Evolutionary conservation across 1,284 basidiomycete genomes (phyloP).

Genomic region (Boletus calvinii): DNA sequence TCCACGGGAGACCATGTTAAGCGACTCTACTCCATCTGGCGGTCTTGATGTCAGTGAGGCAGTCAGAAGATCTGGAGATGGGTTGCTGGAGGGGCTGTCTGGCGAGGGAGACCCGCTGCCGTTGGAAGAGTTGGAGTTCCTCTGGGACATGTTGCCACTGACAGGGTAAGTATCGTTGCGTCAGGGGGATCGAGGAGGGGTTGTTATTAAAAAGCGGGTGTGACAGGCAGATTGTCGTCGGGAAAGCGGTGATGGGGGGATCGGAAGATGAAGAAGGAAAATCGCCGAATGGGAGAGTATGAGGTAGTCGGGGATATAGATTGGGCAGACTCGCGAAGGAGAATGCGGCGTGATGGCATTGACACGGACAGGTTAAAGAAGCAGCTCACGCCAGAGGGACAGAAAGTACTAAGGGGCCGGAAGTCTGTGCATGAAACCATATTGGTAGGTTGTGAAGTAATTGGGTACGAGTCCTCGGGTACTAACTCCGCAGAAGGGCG

Average conservation of each 20-base stretch:
- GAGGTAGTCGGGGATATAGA: slow-evolving; percentile 33
- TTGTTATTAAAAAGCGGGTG: slow-evolving; percentile 26
- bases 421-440: slow-evolving; percentile 36
- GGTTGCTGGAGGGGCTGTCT: slow-evolving; percentile 39
- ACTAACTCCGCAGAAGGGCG: slow-evolving; percentile 34
- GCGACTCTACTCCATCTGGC: slow-evolving; percentile 41
- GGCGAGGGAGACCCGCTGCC: slow-evolving; percentile 47
- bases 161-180: slow-evolving; percentile 11
- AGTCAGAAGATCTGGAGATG: slow-evolving; percentile 42
- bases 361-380: slow-evolving; percentile 32
- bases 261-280: slow-evolving; percentile 27
- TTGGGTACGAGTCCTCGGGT: slow-evolving; percentile 29
- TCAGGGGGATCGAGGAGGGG: slow-evolving; percentile 21
- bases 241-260: slow-evolving; percentile 23
- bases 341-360: slow-evolving; percentile 35
- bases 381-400: slow-evolving; percentile 19
- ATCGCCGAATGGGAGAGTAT: slow-evolving; percentile 24
- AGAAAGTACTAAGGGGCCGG: slow-evolving; percentile 28
- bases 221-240: slow-evolving; percentile 22
- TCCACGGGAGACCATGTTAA: slow-evolving; percentile 39
- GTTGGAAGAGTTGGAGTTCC: slow-evolving; percentile 35
- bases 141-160: slow-evolving; percentile 25
- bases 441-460: slow-evolving; percentile 34
- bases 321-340: slow-evolving; percentile 29
- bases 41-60: slow-evolving; percentile 39